These are phyloP conservation scores for Debaryomyces coudertii DNA, from an alignment of 1,139 yeast genomes.

Conservation along the genomic window DNA sequence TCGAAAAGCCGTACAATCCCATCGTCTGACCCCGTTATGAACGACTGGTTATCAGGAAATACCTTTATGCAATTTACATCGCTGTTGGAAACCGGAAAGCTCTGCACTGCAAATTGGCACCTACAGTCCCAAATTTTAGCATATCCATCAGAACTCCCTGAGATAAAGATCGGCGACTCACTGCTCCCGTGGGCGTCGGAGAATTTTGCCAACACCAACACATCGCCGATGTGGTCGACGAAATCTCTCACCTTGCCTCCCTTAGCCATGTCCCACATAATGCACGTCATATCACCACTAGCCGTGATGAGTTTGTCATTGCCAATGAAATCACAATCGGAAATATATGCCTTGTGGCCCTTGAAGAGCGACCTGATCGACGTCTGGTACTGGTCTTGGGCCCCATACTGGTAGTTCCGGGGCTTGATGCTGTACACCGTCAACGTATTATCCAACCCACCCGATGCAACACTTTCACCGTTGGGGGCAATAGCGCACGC, in stretches of 20 bases:
- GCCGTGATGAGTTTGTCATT: constrained; percentile 63
- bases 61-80: constrained; percentile 71
- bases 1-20: constrained; percentile 76
- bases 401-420: constrained; percentile 13
- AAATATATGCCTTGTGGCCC: constrained; percentile 83
- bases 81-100: constrained; percentile 59
- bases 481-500: constrained; percentile 74
- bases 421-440: constrained; percentile 61
- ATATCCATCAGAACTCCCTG: constrained; percentile 78
- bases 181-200: constrained; percentile 23
- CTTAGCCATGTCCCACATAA: constrained; percentile 76
- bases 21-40: constrained; percentile 78
- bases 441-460: constrained; percentile 80
- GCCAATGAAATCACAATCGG: constrained; percentile 67
- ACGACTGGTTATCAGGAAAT: constrained; percentile 71
- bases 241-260: constrained; percentile 60
- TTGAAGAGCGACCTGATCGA: constrained; percentile 58
- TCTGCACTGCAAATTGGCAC: constrained; percentile 55
- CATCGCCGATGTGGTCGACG: constrained; percentile 81
- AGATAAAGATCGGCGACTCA: constrained; percentile 48
- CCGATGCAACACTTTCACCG: constrained; percentile 70
- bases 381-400: constrained; percentile 36
- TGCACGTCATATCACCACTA: constrained; percentile 84
- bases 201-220: constrained; percentile 55
- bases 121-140: constrained; percentile 76